These are phyloP conservation scores for Scopulariopsis brevicaulis DNA, from an alignment of 2,329 filamentous ascomycete genomes.

Conservation along the genomic window DNA sequence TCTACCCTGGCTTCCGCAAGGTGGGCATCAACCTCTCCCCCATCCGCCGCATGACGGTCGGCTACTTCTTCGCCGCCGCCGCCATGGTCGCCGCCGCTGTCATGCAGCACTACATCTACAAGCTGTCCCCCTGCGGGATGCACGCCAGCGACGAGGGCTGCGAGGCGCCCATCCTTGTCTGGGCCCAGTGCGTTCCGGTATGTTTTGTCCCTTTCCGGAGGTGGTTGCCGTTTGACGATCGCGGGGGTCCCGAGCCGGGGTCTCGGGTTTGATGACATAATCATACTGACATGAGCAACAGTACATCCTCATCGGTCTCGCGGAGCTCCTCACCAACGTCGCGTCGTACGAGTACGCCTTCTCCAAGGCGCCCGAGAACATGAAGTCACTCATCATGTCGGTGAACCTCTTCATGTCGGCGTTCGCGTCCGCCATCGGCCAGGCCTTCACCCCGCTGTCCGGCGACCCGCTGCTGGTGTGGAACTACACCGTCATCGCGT, in stretches of 20 bases:
- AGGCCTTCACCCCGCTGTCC: conserved; percentile 52
- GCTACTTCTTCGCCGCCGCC: conserved; percentile 53
- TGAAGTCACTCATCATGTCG: conserved; percentile 65
- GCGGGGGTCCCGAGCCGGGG: not conserved
- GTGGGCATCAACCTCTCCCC: conserved; percentile 56
- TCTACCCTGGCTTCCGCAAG: conserved; percentile 60
- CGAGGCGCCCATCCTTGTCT: conserved; percentile 53
- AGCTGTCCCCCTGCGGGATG: conserved; percentile 46
- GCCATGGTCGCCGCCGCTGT: conserved; percentile 49
- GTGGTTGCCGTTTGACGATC: not conserved
- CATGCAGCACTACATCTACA: conserved; percentile 53
- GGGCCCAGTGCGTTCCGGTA: conserved; percentile 36
- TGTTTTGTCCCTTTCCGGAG: not conserved
- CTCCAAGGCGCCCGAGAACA: conserved; percentile 68
- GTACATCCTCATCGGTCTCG: conserved; percentile 37
- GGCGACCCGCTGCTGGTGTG: conserved; percentile 56
- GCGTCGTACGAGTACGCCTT: conserved; percentile 65
- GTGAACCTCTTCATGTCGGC: conserved; percentile 62
- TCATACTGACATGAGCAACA: not conserved
- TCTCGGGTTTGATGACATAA: not conserved
- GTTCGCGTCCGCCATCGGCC: conserved; percentile 57
- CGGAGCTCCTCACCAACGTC: conserved; percentile 43
- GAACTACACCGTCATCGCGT: conserved; percentile 57
- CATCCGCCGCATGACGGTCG: conserved; percentile 63
- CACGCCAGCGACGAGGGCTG: conserved; percentile 38